phyloP scores from a whole-genome alignment of 208 protist genomes.

The Tritrichomonas musculus region DNA sequence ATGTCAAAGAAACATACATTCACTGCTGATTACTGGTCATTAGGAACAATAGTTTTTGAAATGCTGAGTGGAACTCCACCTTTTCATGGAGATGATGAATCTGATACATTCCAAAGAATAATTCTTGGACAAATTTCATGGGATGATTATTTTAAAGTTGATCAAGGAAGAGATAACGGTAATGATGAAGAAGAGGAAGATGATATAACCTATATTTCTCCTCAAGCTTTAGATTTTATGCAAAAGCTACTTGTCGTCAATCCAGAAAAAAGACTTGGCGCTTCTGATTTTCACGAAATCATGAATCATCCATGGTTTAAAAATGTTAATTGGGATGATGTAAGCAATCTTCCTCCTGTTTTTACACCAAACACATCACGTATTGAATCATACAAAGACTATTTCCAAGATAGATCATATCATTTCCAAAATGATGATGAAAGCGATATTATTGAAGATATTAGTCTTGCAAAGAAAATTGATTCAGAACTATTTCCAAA shows the following conservation, averaged over 20 bases:
- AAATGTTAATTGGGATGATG: not conserved
- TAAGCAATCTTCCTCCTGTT: not conserved
- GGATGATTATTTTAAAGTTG: not conserved
- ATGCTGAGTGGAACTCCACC: not conserved
- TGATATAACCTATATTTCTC: not conserved
- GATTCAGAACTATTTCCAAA: too few species aligned
- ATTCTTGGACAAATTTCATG: not conserved
- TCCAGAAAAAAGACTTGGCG: not conserved
- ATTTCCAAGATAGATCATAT: constrained; percentile 1
- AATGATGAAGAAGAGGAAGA: not conserved
- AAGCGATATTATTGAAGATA: not conserved
- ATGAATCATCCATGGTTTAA: not conserved
- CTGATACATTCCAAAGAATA: not conserved
- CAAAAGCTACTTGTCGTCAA: not conserved
- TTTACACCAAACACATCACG: not conserved
- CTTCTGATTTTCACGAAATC: not conserved
- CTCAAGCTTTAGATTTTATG: not conserved
- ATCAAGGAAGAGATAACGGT: constrained; percentile 35
- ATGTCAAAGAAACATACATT: not conserved
- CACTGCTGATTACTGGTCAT: not conserved
- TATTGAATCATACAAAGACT: not conserved
- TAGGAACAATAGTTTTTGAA: not conserved
- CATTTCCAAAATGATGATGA: not conserved
- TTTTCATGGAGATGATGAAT: not conserved
- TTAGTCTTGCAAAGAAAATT: not conserved